Percentiles rank a stretch among this genome's conserved stretches.
These are phyloP conservation scores for Thermoascus crustaceus DNA, from an alignment of 2,329 filamentous ascomycete genomes.

Conservation along the genomic window DNA sequence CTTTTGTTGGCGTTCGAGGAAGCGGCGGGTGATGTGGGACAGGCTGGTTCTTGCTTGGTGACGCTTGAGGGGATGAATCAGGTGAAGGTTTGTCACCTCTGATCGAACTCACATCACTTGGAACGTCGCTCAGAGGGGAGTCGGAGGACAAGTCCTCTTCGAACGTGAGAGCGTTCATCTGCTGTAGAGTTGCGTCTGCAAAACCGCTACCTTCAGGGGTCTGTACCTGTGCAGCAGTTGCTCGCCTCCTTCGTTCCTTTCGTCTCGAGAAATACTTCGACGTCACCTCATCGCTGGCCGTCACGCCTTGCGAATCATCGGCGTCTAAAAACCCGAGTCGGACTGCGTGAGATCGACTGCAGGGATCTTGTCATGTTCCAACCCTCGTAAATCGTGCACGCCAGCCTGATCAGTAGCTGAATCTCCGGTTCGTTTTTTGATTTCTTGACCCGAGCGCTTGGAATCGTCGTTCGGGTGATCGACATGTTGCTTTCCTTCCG, in stretches of 20 bases:
- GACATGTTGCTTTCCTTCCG: no score
- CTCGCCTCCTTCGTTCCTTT: background rate
- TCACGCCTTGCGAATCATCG: constrained; percentile 32
- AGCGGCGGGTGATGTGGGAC: constrained; percentile 3
- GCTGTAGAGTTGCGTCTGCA: background rate
- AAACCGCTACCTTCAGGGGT: background rate
- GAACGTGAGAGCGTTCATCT: no score
- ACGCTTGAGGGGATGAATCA: constrained; percentile 6
- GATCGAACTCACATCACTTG: constrained; percentile 19
- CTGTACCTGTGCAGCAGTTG: no score
- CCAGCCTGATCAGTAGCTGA: no score
- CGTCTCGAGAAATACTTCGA: constrained; percentile 24
- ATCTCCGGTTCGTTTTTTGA: no score
- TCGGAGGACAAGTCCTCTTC: constrained; percentile 20
- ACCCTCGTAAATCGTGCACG: no score
- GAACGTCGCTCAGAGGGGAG: constrained; percentile 27
- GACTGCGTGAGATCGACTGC: no score
- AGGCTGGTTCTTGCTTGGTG: background rate
- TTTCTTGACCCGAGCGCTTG: no score
- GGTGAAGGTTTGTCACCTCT: constrained; percentile 9
- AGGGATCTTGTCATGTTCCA: no score
- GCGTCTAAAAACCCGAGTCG: constrained; percentile 27
- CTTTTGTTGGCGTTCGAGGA: constrained; percentile 8
- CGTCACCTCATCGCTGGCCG: constrained; percentile 31
- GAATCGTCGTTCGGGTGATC: no score